Base-by-base conservation (phyloP, 768 basidiomycete species). In the Boletus rubescentipes region DNA sequence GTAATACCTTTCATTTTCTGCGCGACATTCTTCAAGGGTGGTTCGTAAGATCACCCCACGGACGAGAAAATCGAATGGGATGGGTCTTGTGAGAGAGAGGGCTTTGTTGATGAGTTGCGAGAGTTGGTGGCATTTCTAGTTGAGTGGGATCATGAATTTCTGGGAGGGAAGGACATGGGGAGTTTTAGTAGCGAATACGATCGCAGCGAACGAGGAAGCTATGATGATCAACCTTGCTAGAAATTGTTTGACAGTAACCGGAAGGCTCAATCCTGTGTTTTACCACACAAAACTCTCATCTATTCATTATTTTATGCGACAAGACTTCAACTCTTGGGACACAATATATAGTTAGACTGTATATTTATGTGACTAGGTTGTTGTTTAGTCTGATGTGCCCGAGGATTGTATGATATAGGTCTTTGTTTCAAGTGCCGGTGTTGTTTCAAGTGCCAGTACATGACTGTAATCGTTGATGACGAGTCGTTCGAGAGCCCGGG, bases 61-160 rank as follows among this genome's bases (percentile, higher is more conserved):
- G 37, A 97, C 76, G 41, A 99, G 72, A 70, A 98, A 98, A 70
- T 99, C 95, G 67, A 98, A 98, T 0, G 94, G 95, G 3, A 96
- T 77, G 0, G 90, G 85, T 50, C 83, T 82, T 0, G 79, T 69
- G 16, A 89, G 81, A 23, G 81, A 79, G 26, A 98, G 77, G 1
- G 95, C 91, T 66, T 97, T 97, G 76, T 99, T 99, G 54, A 99
- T 85, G 39, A 98, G 86, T 56, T 98, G 93, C 1, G 95, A 98
- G 31, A 99, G 87, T 63, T 98, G 96, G 70, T 90, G 98, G n/a
- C 96, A 85, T 53, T 81, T 83, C 94, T 93, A 98, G 69, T 82
- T 74, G 1, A 85, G 77, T 2, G 97, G 96, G 15, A 98, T 87
- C 84, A 97, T 86, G 67, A 93, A 98, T 65, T 92, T 93, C 69